Percentiles rank a stretch among this genome's conserved stretches.
phyloP scores from a whole-genome alignment of 805 yeast genomes.

The Blastobotrys peoriensis region DNA sequence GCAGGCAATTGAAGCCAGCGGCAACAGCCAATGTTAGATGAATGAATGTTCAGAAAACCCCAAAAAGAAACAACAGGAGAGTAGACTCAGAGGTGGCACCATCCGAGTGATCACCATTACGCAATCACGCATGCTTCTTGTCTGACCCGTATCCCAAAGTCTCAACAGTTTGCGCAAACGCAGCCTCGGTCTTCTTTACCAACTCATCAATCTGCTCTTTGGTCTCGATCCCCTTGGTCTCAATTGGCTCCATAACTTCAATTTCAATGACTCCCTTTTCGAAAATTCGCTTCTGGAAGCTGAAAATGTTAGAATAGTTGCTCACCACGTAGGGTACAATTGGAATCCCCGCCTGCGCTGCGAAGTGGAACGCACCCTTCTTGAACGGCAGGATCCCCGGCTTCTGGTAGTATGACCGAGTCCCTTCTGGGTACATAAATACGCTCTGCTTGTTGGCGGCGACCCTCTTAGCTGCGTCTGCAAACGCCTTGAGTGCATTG shows the following conservation, averaged over 20 bases:
- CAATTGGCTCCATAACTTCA: conserved; percentile 75
- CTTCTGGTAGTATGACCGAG: conserved; percentile 70
- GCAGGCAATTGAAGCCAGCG: no score
- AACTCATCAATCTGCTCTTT: conserved; percentile 65
- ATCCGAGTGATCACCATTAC: no score
- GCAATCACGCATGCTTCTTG: conserved; percentile 5
- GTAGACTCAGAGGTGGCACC: no score
- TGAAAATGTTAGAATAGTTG: conserved; percentile 72
- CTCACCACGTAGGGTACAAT: conserved; percentile 83
- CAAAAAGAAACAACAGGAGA: no score
- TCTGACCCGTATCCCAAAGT: conserved; percentile 27
- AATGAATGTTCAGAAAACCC: no score
- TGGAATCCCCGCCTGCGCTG: conserved; percentile 87
- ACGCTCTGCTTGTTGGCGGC: conserved; percentile 62
- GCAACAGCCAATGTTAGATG: no score
- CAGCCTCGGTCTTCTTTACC: conserved; percentile 46
- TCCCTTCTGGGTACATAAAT: conserved; percentile 96
- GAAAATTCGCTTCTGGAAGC: conserved; percentile 56
- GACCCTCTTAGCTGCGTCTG: conserved; percentile 57
- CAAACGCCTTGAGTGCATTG: conserved; percentile 70
- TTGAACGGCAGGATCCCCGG: conserved; percentile 81
- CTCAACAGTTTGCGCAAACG: conserved; percentile 43
- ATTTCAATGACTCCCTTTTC: conserved; percentile 70
- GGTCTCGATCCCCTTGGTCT: conserved; percentile 56
- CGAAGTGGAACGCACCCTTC: conserved; percentile 97